A percentile compares a stretch with the other conserved stretches of the same genome.
Conservation (phyloP, 108 stramenopile species). For the Chaetoceros muelleri region DNA sequence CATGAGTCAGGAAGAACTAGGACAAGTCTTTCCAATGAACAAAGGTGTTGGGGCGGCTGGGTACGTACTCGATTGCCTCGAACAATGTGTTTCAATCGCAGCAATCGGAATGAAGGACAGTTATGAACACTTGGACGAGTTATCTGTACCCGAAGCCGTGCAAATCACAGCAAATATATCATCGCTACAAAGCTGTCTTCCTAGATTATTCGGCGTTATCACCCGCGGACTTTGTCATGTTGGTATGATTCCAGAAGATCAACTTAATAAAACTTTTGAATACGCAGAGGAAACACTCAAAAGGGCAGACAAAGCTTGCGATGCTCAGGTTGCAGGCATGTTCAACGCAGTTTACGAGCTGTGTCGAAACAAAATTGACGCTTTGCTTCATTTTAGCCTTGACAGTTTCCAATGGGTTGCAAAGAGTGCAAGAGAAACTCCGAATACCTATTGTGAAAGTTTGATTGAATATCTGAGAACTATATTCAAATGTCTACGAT, state of each 20-base stretch:
- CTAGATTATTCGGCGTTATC: slow-evolving; percentile 78
- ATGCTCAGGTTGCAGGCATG: slow-evolving; percentile 78
- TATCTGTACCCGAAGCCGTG: slow-evolving; percentile 76
- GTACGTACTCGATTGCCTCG: slow-evolving; percentile 79
- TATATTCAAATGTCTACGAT: slow-evolving; percentile 69
- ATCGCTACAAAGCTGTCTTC: slow-evolving; percentile 64
- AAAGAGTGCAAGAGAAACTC: slow-evolving; percentile 57
- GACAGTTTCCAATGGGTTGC: slow-evolving; percentile 83
- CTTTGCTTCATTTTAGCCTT: slow-evolving; percentile 70
- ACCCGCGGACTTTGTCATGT: slow-evolving; percentile 84
- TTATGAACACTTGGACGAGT: slow-evolving; percentile 67
- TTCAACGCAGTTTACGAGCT: slow-evolving; percentile 82
- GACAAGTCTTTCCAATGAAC: slow-evolving; percentile 77
- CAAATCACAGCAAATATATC: slow-evolving; percentile 84
- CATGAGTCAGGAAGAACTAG: slow-evolving; percentile 77
- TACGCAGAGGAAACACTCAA: slow-evolving; percentile 72
- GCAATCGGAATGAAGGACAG: slow-evolving; percentile 78
- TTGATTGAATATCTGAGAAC: slow-evolving; percentile 73
- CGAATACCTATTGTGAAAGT: slow-evolving; percentile 78
- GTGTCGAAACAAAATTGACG: slow-evolving; percentile 78
- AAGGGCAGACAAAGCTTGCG: slow-evolving; percentile 80
- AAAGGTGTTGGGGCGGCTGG: slow-evolving; percentile 67
- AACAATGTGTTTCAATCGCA: slow-evolving; percentile 77
- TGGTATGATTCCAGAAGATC: slow-evolving; percentile 72
- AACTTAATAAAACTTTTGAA: slow-evolving; percentile 72